These are phyloP conservation scores for Petunia secreta DNA, from an alignment of 257 asterid genomes.

Conservation along the genomic window DNA sequence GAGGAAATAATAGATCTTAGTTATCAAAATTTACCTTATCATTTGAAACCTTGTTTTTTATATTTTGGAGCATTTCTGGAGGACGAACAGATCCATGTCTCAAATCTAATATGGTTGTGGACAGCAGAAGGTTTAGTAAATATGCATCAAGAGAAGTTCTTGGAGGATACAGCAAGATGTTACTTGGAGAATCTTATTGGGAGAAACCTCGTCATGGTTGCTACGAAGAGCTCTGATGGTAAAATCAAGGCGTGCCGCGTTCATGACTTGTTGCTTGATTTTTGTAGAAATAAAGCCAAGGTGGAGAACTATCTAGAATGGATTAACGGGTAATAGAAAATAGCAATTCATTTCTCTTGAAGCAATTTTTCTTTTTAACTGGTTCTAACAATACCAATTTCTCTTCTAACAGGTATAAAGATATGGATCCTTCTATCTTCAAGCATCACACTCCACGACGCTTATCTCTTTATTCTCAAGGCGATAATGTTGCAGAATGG, in stretches of 20 bases:
- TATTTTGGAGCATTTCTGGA: constrained; percentile 33
- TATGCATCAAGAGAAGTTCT: neutral
- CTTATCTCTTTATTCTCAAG: neutral
- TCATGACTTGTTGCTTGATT: constrained; percentile 25
- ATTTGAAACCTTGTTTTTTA: constrained; percentile 32
- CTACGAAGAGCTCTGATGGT: constrained; percentile 22
- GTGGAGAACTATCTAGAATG: neutral
- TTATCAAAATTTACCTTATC: constrained; percentile 31
- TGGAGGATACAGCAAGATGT: constrained; percentile 22
- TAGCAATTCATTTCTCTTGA: neutral
- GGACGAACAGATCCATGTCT: neutral
- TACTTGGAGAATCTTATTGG: constrained; percentile 30
- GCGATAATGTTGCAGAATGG: neutral
- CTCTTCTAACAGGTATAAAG: neutral
- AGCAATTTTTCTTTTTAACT: neutral
- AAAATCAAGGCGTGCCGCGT: constrained; percentile 29
- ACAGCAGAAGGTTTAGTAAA: constrained; percentile 25
- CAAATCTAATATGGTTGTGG: constrained; percentile 27
- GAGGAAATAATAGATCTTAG: constrained; percentile 37
- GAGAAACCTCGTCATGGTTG: constrained; percentile 22
- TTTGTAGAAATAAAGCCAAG: constrained; percentile 23
- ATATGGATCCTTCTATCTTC: neutral
- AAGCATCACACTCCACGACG: neutral
- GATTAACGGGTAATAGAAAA: neutral
- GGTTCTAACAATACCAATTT: neutral